Conservation (phyloP, 2,329 filamentous ascomycete species). For the Sphaceloma murrayae region DNA sequence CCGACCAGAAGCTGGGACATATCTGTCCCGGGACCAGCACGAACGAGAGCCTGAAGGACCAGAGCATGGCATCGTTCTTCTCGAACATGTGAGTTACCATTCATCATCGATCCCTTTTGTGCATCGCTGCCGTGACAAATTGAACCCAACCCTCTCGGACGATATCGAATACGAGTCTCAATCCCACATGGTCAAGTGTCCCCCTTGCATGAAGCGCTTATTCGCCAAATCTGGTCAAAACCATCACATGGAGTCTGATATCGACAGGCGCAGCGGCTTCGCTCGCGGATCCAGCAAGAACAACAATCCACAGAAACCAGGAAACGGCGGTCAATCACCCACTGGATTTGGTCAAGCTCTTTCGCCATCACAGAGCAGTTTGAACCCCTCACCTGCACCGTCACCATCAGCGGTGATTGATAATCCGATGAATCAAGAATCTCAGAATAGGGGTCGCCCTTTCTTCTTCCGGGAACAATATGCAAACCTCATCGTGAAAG, state of each 20-base stretch:
- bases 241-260: neutral
- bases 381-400: constrained; percentile 33
- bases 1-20: neutral
- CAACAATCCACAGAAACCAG: constrained; percentile 30
- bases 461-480: constrained; percentile 67
- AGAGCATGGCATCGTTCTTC: constrained; percentile 20
- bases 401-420: constrained; percentile 61
- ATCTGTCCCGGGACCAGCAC: neutral
- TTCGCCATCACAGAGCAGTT: constrained; percentile 19
- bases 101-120: neutral
- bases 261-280: constrained; percentile 32
- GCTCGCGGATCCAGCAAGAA: constrained; percentile 35
- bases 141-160: neutral
- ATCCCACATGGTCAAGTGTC: constrained; percentile 5
- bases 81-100: constrained; percentile 21
- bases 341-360: constrained; percentile 23
- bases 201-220: constrained; percentile 9
- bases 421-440: constrained; percentile 36
- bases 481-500: constrained; percentile 83
- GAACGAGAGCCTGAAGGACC: neutral
- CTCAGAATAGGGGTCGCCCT: constrained; percentile 55
- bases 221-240: constrained; percentile 7
- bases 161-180: neutral
- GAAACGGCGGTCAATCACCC: constrained; percentile 23
- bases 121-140: neutral